Base-by-base conservation (phyloP, 345 rosid species). In the Punica granatum region DNA sequence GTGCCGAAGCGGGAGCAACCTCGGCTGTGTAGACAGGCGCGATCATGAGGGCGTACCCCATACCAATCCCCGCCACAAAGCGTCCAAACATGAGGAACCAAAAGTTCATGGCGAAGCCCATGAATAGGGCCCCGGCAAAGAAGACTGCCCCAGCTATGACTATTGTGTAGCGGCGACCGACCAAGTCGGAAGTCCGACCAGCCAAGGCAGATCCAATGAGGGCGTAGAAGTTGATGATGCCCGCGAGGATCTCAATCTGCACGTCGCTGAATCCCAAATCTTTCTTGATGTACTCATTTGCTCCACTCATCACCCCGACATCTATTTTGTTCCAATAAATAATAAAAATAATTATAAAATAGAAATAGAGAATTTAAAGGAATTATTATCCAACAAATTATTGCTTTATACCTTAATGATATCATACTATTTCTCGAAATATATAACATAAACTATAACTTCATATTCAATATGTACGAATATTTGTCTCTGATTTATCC, bases 11-110 rank as follows among this genome's bases (percentile, higher is more conserved):
- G 7, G 99, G 97, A 13, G 99, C 82, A 36, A 94, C 81, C 72
- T 91, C 97, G 14, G 97, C 91, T 0, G 96, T 84, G 54, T 91
- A 94, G 4, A 94, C 97, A 0, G 97, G 97, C 18, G 97, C 97
- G 21, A 94, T 90, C 96, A 94, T 84, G 73, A 91, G 88, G 1
- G 92, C 99, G 37, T 83, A 91, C 3, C 99, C 99, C 7, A 91
- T 87, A 15, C 99, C 99, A 3, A 94, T 28, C 0, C 99, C 99
- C 42, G 99, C 97, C 3, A 91, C 80, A 51, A 91, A 85, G 12
- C 99, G 86, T 32, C 91, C 99, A 16, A 83, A 79, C 99, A 94
- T 91, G 64, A 94, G 95, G 67, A 94, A 91, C 35, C 86, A 78
- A 32, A 87, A 94, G 78, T 76, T 91, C 25, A 95, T 62, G 8